A percentile compares a stretch with the other conserved stretches of the same genome.
Conservation (phyloP, 2,329 filamentous ascomycete genomes). For the Exutisphaerella laricina region DNA sequence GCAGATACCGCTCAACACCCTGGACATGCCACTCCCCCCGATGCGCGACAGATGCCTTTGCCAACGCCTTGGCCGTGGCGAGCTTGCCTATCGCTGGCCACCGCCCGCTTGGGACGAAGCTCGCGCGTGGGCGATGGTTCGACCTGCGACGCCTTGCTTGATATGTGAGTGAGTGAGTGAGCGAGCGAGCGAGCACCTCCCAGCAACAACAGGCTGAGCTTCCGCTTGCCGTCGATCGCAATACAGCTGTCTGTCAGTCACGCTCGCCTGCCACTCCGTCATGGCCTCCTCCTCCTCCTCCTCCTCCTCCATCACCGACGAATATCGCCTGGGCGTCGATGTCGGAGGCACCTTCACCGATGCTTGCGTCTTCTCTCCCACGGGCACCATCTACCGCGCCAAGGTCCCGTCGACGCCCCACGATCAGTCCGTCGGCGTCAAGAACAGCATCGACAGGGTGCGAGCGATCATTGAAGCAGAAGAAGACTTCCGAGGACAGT, state of each 20-base stretch:
- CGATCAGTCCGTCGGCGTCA: slow-evolving; percentile 26
- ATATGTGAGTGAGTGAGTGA: too few relatives aligned
- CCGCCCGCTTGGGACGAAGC: background rate
- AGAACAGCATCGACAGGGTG: slow-evolving; percentile 26
- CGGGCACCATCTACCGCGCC: slow-evolving; percentile 24
- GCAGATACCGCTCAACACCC: background rate
- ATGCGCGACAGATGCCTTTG: too few relatives aligned
- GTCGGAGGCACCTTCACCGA: slow-evolving; percentile 27
- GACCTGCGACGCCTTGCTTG: too few relatives aligned
- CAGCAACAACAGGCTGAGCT: too few relatives aligned
- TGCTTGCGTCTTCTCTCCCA: slow-evolving; percentile 24
- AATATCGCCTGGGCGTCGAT: slow-evolving; percentile 24
- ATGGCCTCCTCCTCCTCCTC: slow-evolving; percentile 7
- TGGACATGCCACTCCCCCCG: too few relatives aligned
- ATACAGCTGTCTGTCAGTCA: too few relatives aligned
- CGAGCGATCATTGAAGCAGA: slow-evolving; percentile 21
- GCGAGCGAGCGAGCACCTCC: too few relatives aligned
- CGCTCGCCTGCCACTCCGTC: background rate
- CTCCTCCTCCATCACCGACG: slow-evolving; percentile 14
- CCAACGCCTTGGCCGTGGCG: slow-evolving; percentile 2
- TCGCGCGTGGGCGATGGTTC: background rate
- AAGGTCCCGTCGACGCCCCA: slow-evolving; percentile 26
- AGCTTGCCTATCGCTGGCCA: slow-evolving; percentile 5
- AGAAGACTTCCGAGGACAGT: slow-evolving; percentile 25
- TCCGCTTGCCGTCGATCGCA: too few relatives aligned